These are phyloP conservation scores for Suillus tomentosus DNA, from an alignment of 768 basidiomycete genomes.

Conservation along the genomic window DNA sequence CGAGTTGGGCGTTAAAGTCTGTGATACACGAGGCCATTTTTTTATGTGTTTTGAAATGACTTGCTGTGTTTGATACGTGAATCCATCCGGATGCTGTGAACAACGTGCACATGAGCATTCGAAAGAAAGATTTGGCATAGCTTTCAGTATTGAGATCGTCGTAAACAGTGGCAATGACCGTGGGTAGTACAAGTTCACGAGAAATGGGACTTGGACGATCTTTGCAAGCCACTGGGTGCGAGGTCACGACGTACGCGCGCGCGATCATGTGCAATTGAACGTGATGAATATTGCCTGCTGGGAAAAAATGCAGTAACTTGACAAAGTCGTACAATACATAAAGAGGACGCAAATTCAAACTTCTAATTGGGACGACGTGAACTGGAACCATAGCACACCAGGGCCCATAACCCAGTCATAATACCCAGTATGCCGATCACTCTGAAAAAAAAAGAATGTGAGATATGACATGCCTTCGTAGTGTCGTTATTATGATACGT, in stretches of 20 bases:
- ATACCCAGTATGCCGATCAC: constrained; percentile 36
- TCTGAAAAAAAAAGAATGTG: neutral
- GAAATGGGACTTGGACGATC: neutral
- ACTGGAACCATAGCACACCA: constrained; percentile 12
- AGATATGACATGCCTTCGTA: neutral
- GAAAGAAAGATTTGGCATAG: neutral
- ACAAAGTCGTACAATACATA: neutral
- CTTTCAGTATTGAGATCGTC: neutral
- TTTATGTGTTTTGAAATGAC: neutral
- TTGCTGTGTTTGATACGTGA: neutral
- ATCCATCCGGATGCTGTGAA: neutral
- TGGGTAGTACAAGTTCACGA: too few species aligned
- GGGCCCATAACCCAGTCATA: constrained; percentile 36
- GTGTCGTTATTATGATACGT: constrained; percentile 11
- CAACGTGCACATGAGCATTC: neutral
- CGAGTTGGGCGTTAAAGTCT: neutral
- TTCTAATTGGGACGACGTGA: constrained; percentile 10
- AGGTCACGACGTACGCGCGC: neutral
- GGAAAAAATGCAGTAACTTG: neutral
- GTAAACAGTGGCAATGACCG: neutral
- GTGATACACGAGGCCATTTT: neutral
- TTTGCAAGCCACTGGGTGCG: neutral
- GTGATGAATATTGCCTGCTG: neutral
- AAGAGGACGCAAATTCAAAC: neutral
- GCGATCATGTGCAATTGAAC: neutral